Conservation (phyloP, 805 yeast genomes). For the Hagleromyces aurorensis region DNA sequence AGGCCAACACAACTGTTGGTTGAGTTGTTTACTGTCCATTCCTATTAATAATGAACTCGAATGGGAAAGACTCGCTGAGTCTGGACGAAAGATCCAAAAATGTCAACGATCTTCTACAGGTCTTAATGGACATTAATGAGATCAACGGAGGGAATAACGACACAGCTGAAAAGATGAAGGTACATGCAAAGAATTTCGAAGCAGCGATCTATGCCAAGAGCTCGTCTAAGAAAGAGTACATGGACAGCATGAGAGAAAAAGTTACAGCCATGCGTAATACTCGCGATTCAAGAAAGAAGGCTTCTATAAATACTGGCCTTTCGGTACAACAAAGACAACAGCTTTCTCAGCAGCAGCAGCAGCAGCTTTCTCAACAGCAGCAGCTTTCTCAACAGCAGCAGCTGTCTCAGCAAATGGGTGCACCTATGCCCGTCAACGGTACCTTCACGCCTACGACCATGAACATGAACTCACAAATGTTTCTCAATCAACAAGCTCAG, state of each 20-base stretch:
- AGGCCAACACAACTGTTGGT: no score
- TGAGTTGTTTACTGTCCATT: no score
- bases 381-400: slow-evolving; percentile 25
- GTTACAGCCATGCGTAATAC: slow-evolving; percentile 36
- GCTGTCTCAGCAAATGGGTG: slow-evolving; percentile 25
- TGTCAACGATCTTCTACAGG: slow-evolving; percentile 28
- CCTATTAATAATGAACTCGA: slow-evolving; percentile 11
- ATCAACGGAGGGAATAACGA: slow-evolving; percentile 30
- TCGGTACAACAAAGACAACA: slow-evolving; percentile 22
- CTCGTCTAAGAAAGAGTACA: slow-evolving; percentile 49
- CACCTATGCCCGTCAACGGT: slow-evolving; percentile 15
- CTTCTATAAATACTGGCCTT: slow-evolving; percentile 10
- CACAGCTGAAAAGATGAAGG: slow-evolving; percentile 38
- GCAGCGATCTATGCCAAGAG: slow-evolving; percentile 54
- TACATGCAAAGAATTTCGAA: slow-evolving; percentile 65
- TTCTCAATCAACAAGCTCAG: slow-evolving; percentile 43
- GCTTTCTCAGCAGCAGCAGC: slow-evolving; percentile 22
- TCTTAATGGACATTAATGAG: slow-evolving; percentile 30
- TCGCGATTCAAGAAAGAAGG: slow-evolving; percentile 21
- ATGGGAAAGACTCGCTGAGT: slow-evolving; percentile 19
- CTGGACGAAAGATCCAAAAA: slow-evolving; percentile 29
- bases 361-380: slow-evolving; percentile 16
- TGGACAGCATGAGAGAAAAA: slow-evolving; percentile 40
- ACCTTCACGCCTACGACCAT: slow-evolving; percentile 15
- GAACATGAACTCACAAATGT: slow-evolving; percentile 32